A percentile compares a stretch with the other conserved stretches of the same genome.
These are phyloP conservation scores for Nicotiana tabacum DNA, from an alignment of 257 asterid genomes.

Conservation along the genomic window DNA sequence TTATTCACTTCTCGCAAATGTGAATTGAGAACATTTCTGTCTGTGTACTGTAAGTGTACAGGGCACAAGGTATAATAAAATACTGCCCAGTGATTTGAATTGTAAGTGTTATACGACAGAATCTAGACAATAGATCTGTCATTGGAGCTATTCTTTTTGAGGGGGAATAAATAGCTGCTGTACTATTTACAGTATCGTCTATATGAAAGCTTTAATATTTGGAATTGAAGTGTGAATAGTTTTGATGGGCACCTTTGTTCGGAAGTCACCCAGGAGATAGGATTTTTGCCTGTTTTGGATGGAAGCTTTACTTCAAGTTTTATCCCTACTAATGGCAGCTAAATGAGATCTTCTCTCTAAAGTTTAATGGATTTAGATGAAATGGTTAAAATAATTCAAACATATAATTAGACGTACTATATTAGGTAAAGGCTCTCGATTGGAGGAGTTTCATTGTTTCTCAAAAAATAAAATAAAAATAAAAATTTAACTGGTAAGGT, in stretches of 20 bases:
- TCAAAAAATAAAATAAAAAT: no score
- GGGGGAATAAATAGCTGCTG: conserved; percentile 7
- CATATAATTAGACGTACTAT: no score
- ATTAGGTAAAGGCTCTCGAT: no score
- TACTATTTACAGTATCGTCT: neutral
- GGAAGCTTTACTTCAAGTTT: neutral
- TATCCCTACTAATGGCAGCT: no score
- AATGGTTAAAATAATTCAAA: no score
- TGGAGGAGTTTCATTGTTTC: no score
- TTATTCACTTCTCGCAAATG: neutral
- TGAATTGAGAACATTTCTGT: neutral
- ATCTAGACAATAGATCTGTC: neutral
- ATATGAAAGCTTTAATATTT: neutral
- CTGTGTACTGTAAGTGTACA: neutral
- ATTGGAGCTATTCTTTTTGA: neutral
- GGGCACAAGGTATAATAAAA: neutral
- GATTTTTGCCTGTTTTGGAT: neutral
- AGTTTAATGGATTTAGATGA: no score
- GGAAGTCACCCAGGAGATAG: neutral
- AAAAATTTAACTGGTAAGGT: no score
- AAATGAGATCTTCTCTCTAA: no score
- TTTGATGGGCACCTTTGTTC: neutral
- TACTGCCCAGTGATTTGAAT: neutral
- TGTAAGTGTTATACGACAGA: neutral
- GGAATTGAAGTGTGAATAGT: neutral